Conservation (phyloP, 441 rosid genomes). For the Gossypium davidsonii region DNA sequence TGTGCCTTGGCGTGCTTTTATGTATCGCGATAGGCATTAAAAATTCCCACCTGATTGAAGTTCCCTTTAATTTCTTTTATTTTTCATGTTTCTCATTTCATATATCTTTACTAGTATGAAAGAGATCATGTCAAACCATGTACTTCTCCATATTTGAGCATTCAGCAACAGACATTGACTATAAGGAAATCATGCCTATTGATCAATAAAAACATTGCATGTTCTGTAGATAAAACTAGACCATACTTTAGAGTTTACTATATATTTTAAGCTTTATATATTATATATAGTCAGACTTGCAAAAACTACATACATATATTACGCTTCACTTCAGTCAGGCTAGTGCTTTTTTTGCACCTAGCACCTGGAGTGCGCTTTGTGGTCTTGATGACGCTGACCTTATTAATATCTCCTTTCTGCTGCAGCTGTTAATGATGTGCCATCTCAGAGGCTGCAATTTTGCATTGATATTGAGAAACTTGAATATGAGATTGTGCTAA, state of each 20-base stretch:
- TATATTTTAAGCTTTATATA: too few species aligned
- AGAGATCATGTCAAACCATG: not conserved
- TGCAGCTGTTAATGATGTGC: slow-evolving; percentile 40
- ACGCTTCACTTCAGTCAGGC: not conserved
- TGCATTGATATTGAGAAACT: slow-evolving; percentile 64
- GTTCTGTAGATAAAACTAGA: not conserved
- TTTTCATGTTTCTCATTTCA: not conserved
- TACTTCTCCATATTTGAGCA: not conserved
- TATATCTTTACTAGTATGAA: not conserved
- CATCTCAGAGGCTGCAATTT: slow-evolving; percentile 36
- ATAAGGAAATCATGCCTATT: not conserved
- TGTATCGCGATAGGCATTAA: not conserved
- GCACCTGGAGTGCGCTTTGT: not conserved
- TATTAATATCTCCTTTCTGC: slow-evolving; percentile 24
- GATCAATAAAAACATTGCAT: not conserved
- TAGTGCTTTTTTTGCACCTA: not conserved
- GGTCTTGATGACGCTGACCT: not conserved
- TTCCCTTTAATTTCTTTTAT: not conserved
- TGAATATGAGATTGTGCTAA: slow-evolving; percentile 70
- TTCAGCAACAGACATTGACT: not conserved
- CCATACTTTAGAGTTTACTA: not conserved
- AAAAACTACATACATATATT: not conserved
- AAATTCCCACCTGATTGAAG: not conserved
- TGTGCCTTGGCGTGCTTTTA: not conserved
- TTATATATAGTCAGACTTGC: not conserved